A percentile compares a stretch with the other conserved stretches of the same genome.
These are phyloP conservation scores for Saitozyma podzolica DNA, from an alignment of 768 basidiomycete species.

Conservation along the genomic window DNA sequence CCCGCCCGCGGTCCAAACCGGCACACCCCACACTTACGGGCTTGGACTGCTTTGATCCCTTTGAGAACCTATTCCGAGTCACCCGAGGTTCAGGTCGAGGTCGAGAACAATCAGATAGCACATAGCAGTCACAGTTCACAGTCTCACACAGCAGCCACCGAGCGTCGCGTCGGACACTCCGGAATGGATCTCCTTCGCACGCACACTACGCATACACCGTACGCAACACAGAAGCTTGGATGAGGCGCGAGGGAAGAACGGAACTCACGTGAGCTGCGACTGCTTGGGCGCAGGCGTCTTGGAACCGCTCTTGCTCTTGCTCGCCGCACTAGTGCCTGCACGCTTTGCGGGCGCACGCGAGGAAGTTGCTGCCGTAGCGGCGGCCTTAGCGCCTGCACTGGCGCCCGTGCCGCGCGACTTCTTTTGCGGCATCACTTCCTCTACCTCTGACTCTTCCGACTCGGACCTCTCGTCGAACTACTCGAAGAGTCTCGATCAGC, in stretches of 20 bases:
- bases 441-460: constrained; percentile 46
- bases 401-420: constrained; percentile 21
- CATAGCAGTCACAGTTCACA: too few relatives aligned
- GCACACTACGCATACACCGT: too few relatives aligned
- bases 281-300: constrained; percentile 48
- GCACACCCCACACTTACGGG: constrained; percentile 15
- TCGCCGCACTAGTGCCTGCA: constrained; percentile 55
- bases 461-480: constrained; percentile 37
- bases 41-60: constrained; percentile 21
- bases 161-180: neutral
- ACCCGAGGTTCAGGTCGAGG: neutral
- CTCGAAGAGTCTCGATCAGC: neutral
- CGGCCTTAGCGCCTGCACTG: constrained; percentile 13
- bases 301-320: too few relatives aligned
- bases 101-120: too few relatives aligned
- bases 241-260: neutral
- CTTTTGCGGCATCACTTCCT: constrained; percentile 30
- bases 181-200: too few relatives aligned
- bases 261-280: constrained; percentile 12
- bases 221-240: neutral
- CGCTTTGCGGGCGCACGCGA: constrained; percentile 57
- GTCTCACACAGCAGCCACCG: neutral
- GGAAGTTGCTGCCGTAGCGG: constrained; percentile 16
- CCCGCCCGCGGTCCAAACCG: too few relatives aligned
- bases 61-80: constrained; percentile 19